Conservation (phyloP, 1,139 yeast genomes). For the Diutina mesorugosa region DNA sequence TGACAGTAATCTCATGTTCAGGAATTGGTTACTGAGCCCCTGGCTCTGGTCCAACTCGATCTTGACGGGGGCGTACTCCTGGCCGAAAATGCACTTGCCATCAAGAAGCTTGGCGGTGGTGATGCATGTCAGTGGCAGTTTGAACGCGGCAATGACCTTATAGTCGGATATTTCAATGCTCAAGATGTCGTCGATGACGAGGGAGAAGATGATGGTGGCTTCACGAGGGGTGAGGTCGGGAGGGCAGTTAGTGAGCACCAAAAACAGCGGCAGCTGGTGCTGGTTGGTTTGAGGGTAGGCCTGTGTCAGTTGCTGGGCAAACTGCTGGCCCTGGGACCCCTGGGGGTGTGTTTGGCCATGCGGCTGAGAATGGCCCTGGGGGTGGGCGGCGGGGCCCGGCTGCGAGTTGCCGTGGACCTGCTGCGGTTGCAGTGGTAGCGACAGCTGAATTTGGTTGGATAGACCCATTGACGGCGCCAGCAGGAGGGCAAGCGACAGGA, state of each 20-base stretch:
- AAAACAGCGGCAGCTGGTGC: not conserved
- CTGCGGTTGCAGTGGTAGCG: not conserved
- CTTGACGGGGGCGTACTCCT: slow-evolving; percentile 36
- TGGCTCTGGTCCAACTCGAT: slow-evolving; percentile 30
- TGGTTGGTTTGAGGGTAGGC: not conserved
- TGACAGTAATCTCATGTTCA: slow-evolving; percentile 14
- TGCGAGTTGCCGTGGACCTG: not conserved
- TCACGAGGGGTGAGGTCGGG: slow-evolving; percentile 64
- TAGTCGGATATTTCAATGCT: slow-evolving; percentile 44
- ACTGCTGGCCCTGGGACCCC: not conserved
- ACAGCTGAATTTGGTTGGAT: not conserved
- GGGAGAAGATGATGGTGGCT: slow-evolving; percentile 62
- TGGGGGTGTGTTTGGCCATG: not conserved
- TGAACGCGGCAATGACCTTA: slow-evolving; percentile 51
- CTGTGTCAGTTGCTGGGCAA: not conserved
- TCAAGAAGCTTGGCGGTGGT: slow-evolving; percentile 63
- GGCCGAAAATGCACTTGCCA: slow-evolving; percentile 53
- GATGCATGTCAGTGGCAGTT: slow-evolving; percentile 49
- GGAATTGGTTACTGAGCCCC: slow-evolving; percentile 12
- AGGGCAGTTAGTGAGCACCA: slow-evolving; percentile 39
- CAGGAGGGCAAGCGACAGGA: not conserved
- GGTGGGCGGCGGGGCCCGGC: not conserved
- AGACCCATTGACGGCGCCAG: not conserved
- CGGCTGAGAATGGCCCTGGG: not conserved
- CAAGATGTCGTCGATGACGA: slow-evolving; percentile 59